Conservation (phyloP, 306 rosid species). For the Glycine tomentella region DNA sequence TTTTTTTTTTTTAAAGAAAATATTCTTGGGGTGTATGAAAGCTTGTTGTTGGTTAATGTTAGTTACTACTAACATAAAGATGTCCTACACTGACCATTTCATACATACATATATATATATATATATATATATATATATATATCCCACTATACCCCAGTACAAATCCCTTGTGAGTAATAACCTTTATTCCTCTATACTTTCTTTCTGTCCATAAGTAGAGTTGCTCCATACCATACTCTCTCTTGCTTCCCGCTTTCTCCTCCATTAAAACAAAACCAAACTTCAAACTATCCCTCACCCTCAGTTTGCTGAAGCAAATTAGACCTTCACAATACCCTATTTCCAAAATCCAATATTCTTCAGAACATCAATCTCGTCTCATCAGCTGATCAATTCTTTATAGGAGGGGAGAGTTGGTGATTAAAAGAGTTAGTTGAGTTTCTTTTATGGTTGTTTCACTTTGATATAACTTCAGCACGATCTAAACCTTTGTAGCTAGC, state of each 20-base stretch:
- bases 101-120: background rate
- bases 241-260: slow-evolving; percentile 39
- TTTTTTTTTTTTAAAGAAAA: background rate
- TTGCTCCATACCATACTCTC: slow-evolving; percentile 4
- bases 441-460: slow-evolving; percentile 27
- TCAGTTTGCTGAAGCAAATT: slow-evolving; percentile 10
- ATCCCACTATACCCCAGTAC: slow-evolving; percentile 21
- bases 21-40: slow-evolving; percentile 39
- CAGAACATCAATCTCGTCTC: background rate
- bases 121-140: background rate
- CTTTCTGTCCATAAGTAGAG: slow-evolving; percentile 19
- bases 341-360: slow-evolving; percentile 32
- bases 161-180: slow-evolving; percentile 29
- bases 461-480: background rate
- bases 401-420: background rate
- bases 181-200: slow-evolving; percentile 37
- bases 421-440: background rate
- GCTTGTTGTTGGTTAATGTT: slow-evolving; percentile 63
- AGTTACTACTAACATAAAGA: slow-evolving; percentile 48
- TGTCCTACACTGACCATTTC: slow-evolving; percentile 42
- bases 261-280: slow-evolving; percentile 32
- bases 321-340: slow-evolving; percentile 26
- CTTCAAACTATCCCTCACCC: slow-evolving; percentile 35
- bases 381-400: background rate
- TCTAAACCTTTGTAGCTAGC: background rate